phyloP scores from a whole-genome alignment of 768 basidiomycete genomes.

The Trametes cubensis region DNA sequence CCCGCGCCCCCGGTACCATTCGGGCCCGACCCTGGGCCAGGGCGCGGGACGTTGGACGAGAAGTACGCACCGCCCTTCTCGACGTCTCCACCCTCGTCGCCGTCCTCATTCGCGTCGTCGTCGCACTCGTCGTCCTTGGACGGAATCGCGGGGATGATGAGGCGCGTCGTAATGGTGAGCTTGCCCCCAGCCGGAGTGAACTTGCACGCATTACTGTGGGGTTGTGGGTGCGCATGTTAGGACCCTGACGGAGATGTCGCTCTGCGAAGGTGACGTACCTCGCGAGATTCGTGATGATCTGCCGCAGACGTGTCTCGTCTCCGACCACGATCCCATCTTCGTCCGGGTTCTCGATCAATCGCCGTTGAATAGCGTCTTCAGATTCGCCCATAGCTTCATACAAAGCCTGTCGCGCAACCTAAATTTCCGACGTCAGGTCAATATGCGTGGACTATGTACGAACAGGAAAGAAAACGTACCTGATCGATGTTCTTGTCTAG shows the following conservation, averaged over 20 bases:
- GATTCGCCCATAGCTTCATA: conserved; percentile 62
- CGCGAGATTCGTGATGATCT: conserved; percentile 83
- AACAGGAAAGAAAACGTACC: conserved; percentile 39
- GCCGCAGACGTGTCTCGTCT: conserved; percentile 80
- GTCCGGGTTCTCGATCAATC: conserved; percentile 48
- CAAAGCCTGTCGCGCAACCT: conserved; percentile 63
- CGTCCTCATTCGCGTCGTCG: conserved; percentile 2
- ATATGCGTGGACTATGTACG: not conserved
- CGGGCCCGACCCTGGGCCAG: not conserved
- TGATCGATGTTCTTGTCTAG: conserved; percentile 70
- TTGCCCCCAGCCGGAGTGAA: conserved; percentile 74
- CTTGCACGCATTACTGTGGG: conserved; percentile 73
- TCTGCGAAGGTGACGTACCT: conserved; percentile 43
- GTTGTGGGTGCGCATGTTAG: not conserved
- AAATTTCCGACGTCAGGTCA: not conserved
- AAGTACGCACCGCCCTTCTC: not conserved
- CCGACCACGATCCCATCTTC: conserved; percentile 76
- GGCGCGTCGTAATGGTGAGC: conserved; percentile 66
- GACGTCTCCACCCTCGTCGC: not conserved
- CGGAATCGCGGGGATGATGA: conserved; percentile 43
- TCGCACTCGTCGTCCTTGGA: not conserved
- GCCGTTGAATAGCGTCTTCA: conserved; percentile 42
- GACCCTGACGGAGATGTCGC: not conserved
- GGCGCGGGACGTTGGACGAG: not conserved
- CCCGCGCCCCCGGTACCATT: not conserved